Conservation (phyloP, 768 basidiomycete genomes). For the Kwoniella sp. region DNA sequence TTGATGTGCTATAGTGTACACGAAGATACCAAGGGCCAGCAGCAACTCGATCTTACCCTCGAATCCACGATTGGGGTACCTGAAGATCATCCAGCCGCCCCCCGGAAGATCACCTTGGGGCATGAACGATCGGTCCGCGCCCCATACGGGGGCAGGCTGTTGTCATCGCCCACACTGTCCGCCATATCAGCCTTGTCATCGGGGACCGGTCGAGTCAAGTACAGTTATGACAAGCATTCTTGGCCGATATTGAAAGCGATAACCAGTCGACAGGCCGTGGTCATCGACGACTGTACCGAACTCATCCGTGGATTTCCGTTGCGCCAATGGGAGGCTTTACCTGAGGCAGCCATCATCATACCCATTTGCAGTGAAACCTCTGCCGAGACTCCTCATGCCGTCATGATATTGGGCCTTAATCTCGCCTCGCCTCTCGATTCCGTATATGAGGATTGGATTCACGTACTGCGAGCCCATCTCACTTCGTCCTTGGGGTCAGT, state of each 20-base stretch:
- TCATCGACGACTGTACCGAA: constrained; percentile 32
- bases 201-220: constrained; percentile 10
- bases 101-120: neutral
- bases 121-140: constrained; percentile 5
- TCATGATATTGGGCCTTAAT: constrained; percentile 41
- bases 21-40: neutral
- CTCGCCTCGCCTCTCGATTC: constrained; percentile 27
- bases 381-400: constrained; percentile 20
- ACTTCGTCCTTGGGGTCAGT: constrained; percentile 19
- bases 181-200: constrained; percentile 18
- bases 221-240: constrained; percentile 13
- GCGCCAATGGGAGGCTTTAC: constrained; percentile 37
- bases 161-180: constrained; percentile 11
- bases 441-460: constrained; percentile 35
- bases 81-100: constrained; percentile 18
- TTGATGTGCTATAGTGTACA: constrained; percentile 29
- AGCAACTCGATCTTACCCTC: constrained; percentile 9
- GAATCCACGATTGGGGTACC: constrained; percentile 29
- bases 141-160: neutral
- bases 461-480: constrained; percentile 24
- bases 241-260: constrained; percentile 37
- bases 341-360: constrained; percentile 37
- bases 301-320: constrained; percentile 30
- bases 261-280: constrained; percentile 16
- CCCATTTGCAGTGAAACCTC: constrained; percentile 27